Evolutionary conservation across 2,329 filamentous ascomycete genomes (phyloP), one percentile per base, ranked within the genome.

Genomic region (Curvularia eragrostidis): DNA sequence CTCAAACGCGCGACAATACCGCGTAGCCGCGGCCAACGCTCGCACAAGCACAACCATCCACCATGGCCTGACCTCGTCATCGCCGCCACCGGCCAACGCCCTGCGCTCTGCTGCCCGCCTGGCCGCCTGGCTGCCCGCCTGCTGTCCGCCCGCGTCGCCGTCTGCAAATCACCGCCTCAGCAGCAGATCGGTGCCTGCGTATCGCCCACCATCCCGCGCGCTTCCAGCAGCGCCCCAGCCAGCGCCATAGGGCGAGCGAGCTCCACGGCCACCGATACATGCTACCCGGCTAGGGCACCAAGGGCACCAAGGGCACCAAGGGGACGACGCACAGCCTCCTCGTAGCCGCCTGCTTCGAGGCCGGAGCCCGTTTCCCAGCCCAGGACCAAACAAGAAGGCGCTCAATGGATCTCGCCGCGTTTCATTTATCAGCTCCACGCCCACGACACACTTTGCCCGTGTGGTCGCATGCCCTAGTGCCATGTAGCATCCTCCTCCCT

Each of bases 171-270:
- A 50, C 46, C n/a, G 44, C 44, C 28, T 48, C 44, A 19, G 23
- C 46, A 48, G 12, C 47, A 48, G 34, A 48, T 38, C 30, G 21
- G 28, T 62, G 57, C 55, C 63, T 67, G 64, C 66, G 65, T 70
- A 67, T 68, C 67, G 67, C 67, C 67, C 61, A 56, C 41, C 36
- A 50, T 62, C 61, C 66, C 67, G 66, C 65, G 66, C 64, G 66
- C 66, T 64, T 66, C 52, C 61, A 53, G n/a, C 48, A 32, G 9
- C n/a, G 26, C 24, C 15, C 7, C 41, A 12, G 32, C 32, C 32
- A 12, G 28, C n/a, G 28, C 28, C 32, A 34, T 34, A 34, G 32
- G 32, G 32, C 32, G 10, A 32, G 9, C 9, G 30, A 32, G 30
- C 30, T 32, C 30, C 30, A 32, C 30, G 30, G 30, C 30, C 8